Base-by-base conservation (phyloP, 2,329 filamentous ascomycete genomes). In the Tolypocladium pustulatum region DNA sequence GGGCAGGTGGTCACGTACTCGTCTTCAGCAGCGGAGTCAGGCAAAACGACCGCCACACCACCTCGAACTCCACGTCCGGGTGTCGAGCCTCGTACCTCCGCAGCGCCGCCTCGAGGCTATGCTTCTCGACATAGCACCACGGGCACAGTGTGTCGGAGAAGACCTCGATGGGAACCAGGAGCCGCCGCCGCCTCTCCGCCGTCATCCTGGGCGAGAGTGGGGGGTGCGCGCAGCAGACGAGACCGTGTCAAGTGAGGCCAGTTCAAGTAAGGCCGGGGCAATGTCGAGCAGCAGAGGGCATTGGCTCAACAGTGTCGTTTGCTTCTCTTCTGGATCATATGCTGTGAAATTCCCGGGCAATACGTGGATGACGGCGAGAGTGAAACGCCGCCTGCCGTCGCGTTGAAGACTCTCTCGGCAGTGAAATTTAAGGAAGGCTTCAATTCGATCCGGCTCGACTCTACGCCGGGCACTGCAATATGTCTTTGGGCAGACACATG, bases 101-200 rank as follows among this genome's bases (percentile, higher is more conserved):
- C 61, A 81, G 78, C 58, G 79, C 78, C 15, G 60, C 62, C 59
- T 79, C 74, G 56, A 82, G 71, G 57, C 73, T 75, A 58, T 71
- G 75, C 61, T 79, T 74, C 59, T 75, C 74, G 60, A 82, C 71
- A 63, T 79, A 82, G 63, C 77, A 81, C 71, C 78, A 81, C 4
- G 79, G 78, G 59, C 80, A 83, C 41, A 79, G 69, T 8, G 78
- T 72, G 65, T 82, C 80, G 41, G 76, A 69, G 62, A 80, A 77
- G 53, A 80, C 68, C 54, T 80, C 76, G 60, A 82, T 74, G 43
- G 60, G 61, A 2, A 60, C 38, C 34, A 60, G 32, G 20, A 59
- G 13, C 62, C 54, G 49, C 27, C 30, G 46, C 46, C 17, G 46
- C 46, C 4, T 30, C 34, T 9, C 20, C 25, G 38, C 54, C 22